Evolutionary conservation across 2,329 filamentous ascomycete genomes (phyloP), one percentile per base, ranked within the genome.

Genomic region (Exophiala sp.): DNA sequence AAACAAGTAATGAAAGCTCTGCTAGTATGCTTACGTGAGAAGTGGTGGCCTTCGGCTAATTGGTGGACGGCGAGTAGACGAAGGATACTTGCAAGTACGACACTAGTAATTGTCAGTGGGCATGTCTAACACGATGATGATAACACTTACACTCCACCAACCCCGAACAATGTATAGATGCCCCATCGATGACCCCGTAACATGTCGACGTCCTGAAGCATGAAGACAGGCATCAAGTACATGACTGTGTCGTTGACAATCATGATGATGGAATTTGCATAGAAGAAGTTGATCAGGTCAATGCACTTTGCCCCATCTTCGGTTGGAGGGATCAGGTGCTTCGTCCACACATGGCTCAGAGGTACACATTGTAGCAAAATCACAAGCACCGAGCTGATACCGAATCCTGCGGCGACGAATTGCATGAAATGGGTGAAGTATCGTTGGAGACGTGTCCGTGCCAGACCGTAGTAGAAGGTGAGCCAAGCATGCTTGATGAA

Each of bases 401-500:
- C 57, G 34, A 59, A 59, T 7, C 29, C 40, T 5, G 46, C 47
- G 2, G 57, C 57, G 6, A 52, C 7, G 21, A 57, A 36, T 29
- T 59, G 57, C 57, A 59, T 57, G 20, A 54, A 44, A 40, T 59
- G 57, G 44, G 57, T 59, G 35, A 57, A 57, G 14, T 47, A 59
- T 38, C 32, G 51, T 41, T 57, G 57, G 10, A n/a, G 20, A 18
- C 54, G 53, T 12, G 47, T 59, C 21, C 52, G 53, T 44, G 57
- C 47, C 42, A 59, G 51, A 36, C 54, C 57, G 40, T 59, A 59
- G 40, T 59, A 59, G 44, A 59, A 59, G 12, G 57, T 59, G 47
- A 59, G 52, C 57, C 57, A 59, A 20, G 57, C 57, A 29, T 59
- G 57, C 47, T 59, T 59, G 54, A 59, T 54, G 43, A 59, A 56